Base-by-base conservation (phyloP, 306 rosid genomes). In the Luffa aegyptiaca region DNA sequence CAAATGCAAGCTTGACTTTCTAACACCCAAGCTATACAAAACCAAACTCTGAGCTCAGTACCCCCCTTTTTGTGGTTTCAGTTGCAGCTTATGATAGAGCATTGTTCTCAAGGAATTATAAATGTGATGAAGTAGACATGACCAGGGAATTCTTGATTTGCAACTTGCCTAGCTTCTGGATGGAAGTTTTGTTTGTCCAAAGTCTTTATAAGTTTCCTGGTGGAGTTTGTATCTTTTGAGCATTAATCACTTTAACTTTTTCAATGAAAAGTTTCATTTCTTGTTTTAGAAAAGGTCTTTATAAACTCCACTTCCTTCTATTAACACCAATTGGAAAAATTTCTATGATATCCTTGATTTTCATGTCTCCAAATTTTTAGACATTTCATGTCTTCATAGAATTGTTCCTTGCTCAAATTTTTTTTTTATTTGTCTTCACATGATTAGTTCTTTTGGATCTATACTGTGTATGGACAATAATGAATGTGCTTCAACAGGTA, bases 401-500 rank as follows among this genome's bases (percentile, higher is more conserved):
- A 73, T 73, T 48, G 59, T 49, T 72, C 20, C 58, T 45, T 46
- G 36, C 77, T 56, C n/a, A 11, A 31, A 21, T 13, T 21, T 10
- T 71, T 71, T 53, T 69, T 53, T 69, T 46, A 13, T 20, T 12
- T 71, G 5, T 46, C 36, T 71, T 71, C 37, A 21, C 41, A 5
- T 69, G 17, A 21, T 21, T 71, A 0, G 17, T 52, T 63, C 41
- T 14, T 49, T 41, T 52, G 48, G 78, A 77, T 72, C 58, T 65
- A 61, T 61, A 8, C 57, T 18, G 26, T 48, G 20, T 48, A 46
- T 12, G 37, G 37, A 62, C 71, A 79, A 69, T 56, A 77, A 69
- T 80, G 44, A 42, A 8, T 42, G 7, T 80, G 59, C 75, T 79
- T 80, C 55, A 74, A 71, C 91, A 95, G 99, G 81, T 95, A 95